Evolutionary conservation across 2,329 filamentous ascomycete species (phyloP).

Genomic region (Xylaria sp.): DNA sequence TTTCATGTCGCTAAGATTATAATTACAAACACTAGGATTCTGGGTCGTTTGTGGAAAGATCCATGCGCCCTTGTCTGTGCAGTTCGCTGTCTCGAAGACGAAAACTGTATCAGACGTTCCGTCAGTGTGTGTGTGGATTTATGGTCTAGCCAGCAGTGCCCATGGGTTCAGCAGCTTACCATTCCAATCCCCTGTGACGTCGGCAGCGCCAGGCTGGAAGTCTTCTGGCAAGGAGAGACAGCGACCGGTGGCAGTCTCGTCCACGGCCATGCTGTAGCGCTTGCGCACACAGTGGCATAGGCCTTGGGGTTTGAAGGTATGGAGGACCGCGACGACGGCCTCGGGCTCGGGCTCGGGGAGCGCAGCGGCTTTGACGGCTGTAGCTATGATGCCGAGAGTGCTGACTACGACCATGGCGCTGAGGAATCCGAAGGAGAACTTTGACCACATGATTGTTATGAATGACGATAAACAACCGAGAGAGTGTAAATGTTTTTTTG

Average conservation of each 20-base stretch:
- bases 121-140: background rate
- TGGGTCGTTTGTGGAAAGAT: background rate
- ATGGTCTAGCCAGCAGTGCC: background rate
- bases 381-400: background rate
- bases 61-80: slow-evolving; percentile 12
- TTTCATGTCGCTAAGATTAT: background rate
- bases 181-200: background rate
- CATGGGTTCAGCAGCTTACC: background rate
- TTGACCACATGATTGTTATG: slow-evolving; percentile 6
- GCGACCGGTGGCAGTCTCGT: background rate
- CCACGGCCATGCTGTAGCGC: background rate
- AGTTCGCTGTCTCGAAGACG: background rate
- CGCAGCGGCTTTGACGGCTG: background rate
- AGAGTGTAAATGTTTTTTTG: background rate
- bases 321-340: background rate
- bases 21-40: background rate
- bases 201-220: background rate
- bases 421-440: background rate
- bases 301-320: background rate
- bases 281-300: background rate
- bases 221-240: background rate
- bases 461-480: background rate
- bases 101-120: background rate
- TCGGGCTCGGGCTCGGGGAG: background rate
- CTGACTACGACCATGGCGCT: background rate